phyloP scores from a whole-genome alignment of 2,329 filamentous ascomycete genomes.

The Xylaria sp. region DNA sequence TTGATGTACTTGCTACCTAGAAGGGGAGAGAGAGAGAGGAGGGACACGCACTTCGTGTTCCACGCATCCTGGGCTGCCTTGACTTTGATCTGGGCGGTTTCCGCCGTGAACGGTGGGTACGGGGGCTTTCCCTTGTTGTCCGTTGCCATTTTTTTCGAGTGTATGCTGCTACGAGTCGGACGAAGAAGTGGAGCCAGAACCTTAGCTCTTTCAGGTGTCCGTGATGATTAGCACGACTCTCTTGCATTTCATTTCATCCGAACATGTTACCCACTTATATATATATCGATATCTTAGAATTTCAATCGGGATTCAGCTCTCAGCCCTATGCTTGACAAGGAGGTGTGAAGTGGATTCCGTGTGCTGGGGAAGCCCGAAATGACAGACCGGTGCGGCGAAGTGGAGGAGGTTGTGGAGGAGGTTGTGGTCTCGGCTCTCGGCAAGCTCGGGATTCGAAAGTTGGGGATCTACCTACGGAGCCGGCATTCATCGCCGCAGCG shows the following conservation, averaged over 20 bases:
- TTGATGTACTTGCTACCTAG: not conserved
- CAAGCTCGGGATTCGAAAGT: not conserved
- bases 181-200: not conserved
- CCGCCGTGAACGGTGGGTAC: slow-evolving; percentile 72
- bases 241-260: not conserved
- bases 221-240: not conserved
- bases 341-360: not conserved
- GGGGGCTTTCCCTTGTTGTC: slow-evolving; percentile 43
- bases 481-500: not conserved
- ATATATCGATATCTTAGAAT: not conserved
- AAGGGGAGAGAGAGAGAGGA: not conserved
- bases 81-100: slow-evolving; percentile 74
- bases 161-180: not conserved
- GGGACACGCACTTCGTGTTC: slow-evolving; percentile 67
- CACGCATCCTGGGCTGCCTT: slow-evolving; percentile 83
- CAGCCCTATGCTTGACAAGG: not conserved
- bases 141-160: slow-evolving; percentile 25
- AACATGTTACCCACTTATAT: slow-evolving; percentile 1
- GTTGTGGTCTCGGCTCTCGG: not conserved
- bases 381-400: not conserved
- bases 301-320: not conserved
- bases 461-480: not conserved
- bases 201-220: not conserved
- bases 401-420: not conserved
- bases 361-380: not conserved